A percentile compares a stretch with the other conserved stretches of the same genome.
phyloP scores from a whole-genome alignment of 768 basidiomycete genomes.

The Pluteus cervinus region DNA sequence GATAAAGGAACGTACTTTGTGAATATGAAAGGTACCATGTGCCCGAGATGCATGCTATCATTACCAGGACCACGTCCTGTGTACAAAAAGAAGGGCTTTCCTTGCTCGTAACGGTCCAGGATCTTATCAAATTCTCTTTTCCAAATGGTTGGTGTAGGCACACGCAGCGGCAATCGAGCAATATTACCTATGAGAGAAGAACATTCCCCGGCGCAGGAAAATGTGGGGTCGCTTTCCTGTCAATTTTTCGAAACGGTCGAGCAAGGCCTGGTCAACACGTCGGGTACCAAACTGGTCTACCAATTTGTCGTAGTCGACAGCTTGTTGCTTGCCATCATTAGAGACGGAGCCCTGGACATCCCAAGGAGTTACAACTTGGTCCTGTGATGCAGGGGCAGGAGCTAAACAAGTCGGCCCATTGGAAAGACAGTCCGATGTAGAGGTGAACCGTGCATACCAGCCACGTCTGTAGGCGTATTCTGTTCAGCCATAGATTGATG shows the following conservation, averaged over 20 bases:
- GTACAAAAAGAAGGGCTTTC: conserved; percentile 97
- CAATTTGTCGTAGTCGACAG: conserved; percentile 96
- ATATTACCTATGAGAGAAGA: conserved; percentile 92
- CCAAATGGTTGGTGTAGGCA: not conserved
- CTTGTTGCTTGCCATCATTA: conserved; percentile 83
- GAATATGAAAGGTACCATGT: conserved; percentile 95
- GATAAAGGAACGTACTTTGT: conserved; percentile 70
- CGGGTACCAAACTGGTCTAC: conserved; percentile 92
- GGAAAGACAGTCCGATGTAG: conserved; percentile 16
- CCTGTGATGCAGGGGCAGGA: conserved; percentile 20
- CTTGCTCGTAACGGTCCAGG: conserved; percentile 91
- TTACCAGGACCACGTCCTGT: conserved; percentile 96
- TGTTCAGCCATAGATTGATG: no score
- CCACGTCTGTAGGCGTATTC: no score
- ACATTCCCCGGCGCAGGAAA: conserved; percentile 85
- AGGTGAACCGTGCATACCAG: conserved; percentile 17
- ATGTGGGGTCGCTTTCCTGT: conserved; percentile 88
- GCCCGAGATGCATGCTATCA: conserved; percentile 95
- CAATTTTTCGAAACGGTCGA: conserved; percentile 85
- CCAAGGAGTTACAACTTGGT: conserved; percentile 94
- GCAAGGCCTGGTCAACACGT: conserved; percentile 64
- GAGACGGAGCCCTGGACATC: conserved; percentile 91
- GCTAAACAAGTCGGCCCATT: not conserved
- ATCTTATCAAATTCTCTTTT: conserved; percentile 90
- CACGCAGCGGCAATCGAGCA: conserved; percentile 1